Base-by-base conservation (phyloP, 495 filamentous ascomycete species). In the Aspergillus steynii region DNA sequence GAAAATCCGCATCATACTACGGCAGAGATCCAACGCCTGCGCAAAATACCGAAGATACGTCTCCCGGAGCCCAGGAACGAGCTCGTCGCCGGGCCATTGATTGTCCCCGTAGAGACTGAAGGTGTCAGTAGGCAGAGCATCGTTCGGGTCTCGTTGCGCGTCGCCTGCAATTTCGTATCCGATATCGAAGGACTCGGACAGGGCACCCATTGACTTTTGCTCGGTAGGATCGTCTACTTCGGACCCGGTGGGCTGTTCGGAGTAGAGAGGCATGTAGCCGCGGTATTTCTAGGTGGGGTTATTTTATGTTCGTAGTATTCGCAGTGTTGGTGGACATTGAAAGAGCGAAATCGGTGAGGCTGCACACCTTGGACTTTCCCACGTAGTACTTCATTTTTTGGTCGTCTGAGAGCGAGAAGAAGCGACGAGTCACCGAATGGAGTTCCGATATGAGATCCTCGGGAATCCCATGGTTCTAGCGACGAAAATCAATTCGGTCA, bases 351-450 rank as follows among this genome's bases (percentile, higher is more conserved):
- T 2, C 1, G 28, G 20, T 1, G 4, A 1, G 27, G 28, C 5
- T 1, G 29, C 59, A 53, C 59, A 76, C 76, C 31, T 73, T 62
- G 0, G 74, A 74, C 7, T 76, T 75, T 25, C 68, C 74, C 8
- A 75, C 67, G 45, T 75, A 74, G 42, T 75, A 63, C 26, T 75
- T 74, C 63, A 76, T 68, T 61, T 85, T 85, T 53, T 79, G 73
- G 29, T 81, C 77, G 1, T 80, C 64, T 0, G 80, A 72, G 0
- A 84, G 74, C 3, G 64, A 65, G 61, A 85, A 86, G 56, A 87
- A 78, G 0, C 59, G 61, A 54, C 75, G 70, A 14, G 78, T 77
- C 5, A 72, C 70, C 28, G 68, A 50, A 29, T 83, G 75, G 4
- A 83, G 63, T 4, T 65, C 58, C 20, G 71, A 60, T 26, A 77